Base-by-base conservation (phyloP, 2,329 filamentous ascomycete species). In the Juglanconis oblonga region DNA sequence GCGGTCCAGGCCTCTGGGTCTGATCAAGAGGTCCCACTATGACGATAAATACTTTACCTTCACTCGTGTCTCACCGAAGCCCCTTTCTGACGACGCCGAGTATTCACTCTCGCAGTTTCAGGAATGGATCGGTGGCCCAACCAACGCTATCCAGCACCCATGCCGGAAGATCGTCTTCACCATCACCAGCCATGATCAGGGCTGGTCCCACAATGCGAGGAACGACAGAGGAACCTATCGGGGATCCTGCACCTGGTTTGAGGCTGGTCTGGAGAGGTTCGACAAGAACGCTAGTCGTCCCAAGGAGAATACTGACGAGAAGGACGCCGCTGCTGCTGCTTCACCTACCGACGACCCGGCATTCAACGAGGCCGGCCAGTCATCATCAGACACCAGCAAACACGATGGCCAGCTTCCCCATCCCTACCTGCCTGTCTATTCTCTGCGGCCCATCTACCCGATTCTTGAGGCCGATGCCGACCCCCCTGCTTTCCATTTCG, bases 161-260 rank as follows among this genome's bases (percentile, higher is more conserved):
- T 83, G 82, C 54, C 79, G 83, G 40, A 88, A 86, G 70, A 77
- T 89, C 24, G 80, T 86, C 29, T 88, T 88, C 69, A 82, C 78
- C 5, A 77, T 87, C 45, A 71, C 70, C 10, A 84, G 82, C 67
- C 75, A 71, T 52, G 86, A 89, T 63, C 86, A 89, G 64, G 86
- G 86, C 4, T 86, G 79, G 78, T 62, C 71, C 0, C 13, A 17
- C 47, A 51, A 42, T 17, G 48, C 55, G 8, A 1, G 0, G 0
- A 48, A 13, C 0, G 64, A 71, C 45, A 67, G 67, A 2, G 76
- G 75, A 2, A 77, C 76, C 1, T 87, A 79, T 57, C 64, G 68
- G 0, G 73, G 71, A 2, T 83, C 85, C 0, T 86, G 73, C 72
- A 85, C 85, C 0, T 89, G 86, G 86, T 87, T 87, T 61, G 85